Conservation (phyloP, 2,329 filamentous ascomycete species). For the Tolypocladium inflatum region DNA sequence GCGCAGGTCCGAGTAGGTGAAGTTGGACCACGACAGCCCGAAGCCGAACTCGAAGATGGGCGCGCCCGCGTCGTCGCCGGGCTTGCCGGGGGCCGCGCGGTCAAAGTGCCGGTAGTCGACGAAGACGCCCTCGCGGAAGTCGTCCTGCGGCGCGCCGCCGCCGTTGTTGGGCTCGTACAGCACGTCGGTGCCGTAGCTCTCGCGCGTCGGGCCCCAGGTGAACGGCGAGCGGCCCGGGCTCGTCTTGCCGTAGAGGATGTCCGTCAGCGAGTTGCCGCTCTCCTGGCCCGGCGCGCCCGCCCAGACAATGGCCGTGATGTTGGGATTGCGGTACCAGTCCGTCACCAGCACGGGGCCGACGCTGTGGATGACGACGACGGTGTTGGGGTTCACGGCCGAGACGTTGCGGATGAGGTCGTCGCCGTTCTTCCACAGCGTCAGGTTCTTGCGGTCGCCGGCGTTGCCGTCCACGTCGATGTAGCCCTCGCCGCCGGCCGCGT, state of each 20-base stretch:
- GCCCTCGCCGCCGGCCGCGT: conserved; percentile 78
- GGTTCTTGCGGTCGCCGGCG: conserved; percentile 80
- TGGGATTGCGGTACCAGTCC: conserved; percentile 64
- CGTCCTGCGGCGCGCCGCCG: conserved; percentile 53
- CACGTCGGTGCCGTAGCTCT: conserved; percentile 61
- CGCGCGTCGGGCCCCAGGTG: conserved; percentile 61
- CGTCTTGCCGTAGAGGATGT: conserved; percentile 73
- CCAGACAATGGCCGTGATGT: conserved; percentile 77
- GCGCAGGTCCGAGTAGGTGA: conserved; percentile 60
- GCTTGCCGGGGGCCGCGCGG: conserved; percentile 30
- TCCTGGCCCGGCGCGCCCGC: conserved; percentile 78
- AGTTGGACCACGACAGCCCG: conserved; percentile 73
- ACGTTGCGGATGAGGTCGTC: conserved; percentile 77
- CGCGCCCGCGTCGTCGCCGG: conserved; percentile 24
- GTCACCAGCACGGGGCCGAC: conserved; percentile 69
- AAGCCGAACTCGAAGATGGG: conserved; percentile 76
- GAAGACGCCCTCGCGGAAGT: conserved; percentile 70
- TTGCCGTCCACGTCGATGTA: conserved; percentile 79
- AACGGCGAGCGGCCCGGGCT: conserved; percentile 76
- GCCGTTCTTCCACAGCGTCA: conserved; percentile 79
- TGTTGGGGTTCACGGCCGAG: conserved; percentile 71
- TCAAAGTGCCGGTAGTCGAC: conserved; percentile 67
- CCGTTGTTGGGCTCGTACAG: conserved; percentile 62
- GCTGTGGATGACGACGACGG: conserved; percentile 84
- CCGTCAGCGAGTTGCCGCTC: conserved; percentile 67